Evolutionary conservation across 2,329 filamentous ascomycete species (phyloP), one percentile per base, ranked within the genome.

Genomic region (Colletotrichum magnum): DNA sequence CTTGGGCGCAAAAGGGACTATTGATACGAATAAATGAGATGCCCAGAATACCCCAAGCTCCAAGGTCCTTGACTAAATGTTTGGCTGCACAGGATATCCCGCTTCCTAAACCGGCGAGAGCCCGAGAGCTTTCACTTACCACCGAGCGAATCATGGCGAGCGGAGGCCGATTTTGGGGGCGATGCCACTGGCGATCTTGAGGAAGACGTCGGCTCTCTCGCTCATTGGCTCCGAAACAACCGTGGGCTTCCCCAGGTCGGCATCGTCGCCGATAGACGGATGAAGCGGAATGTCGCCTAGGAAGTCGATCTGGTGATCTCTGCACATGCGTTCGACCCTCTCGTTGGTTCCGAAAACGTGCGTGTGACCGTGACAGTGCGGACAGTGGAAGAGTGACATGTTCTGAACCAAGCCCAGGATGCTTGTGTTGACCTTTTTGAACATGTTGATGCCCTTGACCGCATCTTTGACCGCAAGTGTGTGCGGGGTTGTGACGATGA

Each of bases 401-500:
- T 97, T 97, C 78, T 96, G 92, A 18, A 99, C 92, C 81, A 98
- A 89, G 2, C 96, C 96, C 2, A 98, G 84, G 41, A 96, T 87
- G 58, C 93, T 91, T 6, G 97, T 89, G 64, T 92, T 85, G 74
- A 97, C 93, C 75, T 94, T 95, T 74, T 91, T 89, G 81, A 98
- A 98, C 90, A 99, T 94, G 74, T 94, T 93, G 72, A 98, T 92
- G 3, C 96, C 96, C 74, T 96, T 94, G 21, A 97, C 88, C 1
- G 96, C 95, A 76, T 99, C 96, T 74, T 95, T 94, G 2, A 98
- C 88, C 1, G 95, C 94, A 32, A 99, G 89, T 59, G 97, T 94
- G 79, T 99, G 96, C 2, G 96, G 96, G 0, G 96, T 99, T 0
- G 94, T 96, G 2, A 99, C 91, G 43, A 99, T 93, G 16, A 98